A percentile compares a stretch with the other conserved stretches of the same genome.
Evolutionary conservation across 139 green algal genomes (phyloP).

Genomic region (Chara braunii): DNA sequence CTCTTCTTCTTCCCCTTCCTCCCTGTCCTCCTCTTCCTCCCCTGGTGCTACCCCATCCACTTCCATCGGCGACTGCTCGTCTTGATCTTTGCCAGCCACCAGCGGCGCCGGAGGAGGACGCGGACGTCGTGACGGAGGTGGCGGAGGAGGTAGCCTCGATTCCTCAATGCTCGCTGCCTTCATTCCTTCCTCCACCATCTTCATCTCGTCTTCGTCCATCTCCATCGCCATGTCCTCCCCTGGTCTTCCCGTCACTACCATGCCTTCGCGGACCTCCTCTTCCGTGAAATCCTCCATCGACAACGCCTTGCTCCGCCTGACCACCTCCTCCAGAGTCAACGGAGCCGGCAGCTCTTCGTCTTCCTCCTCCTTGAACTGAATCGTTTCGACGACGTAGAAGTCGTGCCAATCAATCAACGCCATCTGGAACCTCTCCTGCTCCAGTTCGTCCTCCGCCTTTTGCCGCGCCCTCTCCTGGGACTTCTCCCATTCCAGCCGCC

Average conservation of each 20-base stretch:
- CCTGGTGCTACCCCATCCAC: no score
- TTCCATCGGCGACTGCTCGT: no score
- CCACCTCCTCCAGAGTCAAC: constrained; percentile 71
- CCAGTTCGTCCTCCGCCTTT: constrained; percentile 60
- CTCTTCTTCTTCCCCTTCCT: no score
- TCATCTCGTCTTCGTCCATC: constrained; percentile 84
- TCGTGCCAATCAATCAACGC: constrained; percentile 92
- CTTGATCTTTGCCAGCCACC: no score
- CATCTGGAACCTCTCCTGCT: constrained; percentile 82
- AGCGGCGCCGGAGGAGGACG: no score
- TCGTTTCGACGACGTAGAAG: constrained; percentile 93
- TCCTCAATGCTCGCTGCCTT: constrained; percentile 11
- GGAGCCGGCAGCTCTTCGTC: constrained; percentile 80
- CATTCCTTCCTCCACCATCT: constrained; percentile 59
- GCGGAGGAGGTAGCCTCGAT: background rate
- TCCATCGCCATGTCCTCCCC: constrained; percentile 31
- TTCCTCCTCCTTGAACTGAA: constrained; percentile 85
- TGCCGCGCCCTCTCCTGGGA: constrained; percentile 60
- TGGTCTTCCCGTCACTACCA: constrained; percentile 14
- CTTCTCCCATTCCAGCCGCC: constrained; percentile 84
- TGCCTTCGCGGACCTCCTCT: constrained; percentile 35
- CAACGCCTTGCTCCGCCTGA: constrained; percentile 34
- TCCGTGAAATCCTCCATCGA: constrained; percentile 19
- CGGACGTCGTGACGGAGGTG: no score
- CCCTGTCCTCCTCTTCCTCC: no score